Conservation (phyloP, 805 yeast species). For the Myxozyma sirexii region DNA sequence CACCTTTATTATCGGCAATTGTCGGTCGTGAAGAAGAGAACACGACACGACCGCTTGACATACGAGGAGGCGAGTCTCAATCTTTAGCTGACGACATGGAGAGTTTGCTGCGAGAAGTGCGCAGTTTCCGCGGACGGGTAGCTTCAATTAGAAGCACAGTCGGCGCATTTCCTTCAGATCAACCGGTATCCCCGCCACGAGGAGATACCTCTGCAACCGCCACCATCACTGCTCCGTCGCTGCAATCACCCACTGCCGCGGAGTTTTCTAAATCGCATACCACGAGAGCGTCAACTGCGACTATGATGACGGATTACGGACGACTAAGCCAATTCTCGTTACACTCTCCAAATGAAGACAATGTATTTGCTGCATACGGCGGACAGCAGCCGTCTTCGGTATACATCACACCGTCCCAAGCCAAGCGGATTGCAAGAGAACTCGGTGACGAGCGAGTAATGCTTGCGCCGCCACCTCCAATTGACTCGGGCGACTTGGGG, state of each 20-base stretch:
- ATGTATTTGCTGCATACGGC: slow-evolving; percentile 5
- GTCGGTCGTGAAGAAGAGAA: neutral
- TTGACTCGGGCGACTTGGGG: neutral
- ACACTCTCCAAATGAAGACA: slow-evolving; percentile 10
- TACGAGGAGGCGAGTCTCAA: neutral
- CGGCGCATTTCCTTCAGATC: neutral
- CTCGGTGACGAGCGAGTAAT: neutral
- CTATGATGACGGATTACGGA: slow-evolving; percentile 3
- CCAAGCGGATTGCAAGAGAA: slow-evolving; percentile 2
- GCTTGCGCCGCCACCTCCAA: slow-evolving; percentile 1
- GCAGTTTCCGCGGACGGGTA: slow-evolving; percentile 26
- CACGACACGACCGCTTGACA: neutral
- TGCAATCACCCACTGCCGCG: neutral
- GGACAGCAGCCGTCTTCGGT: slow-evolving; percentile 32
- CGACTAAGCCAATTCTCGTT: slow-evolving; percentile 16
- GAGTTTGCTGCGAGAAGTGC: slow-evolving; percentile 26
- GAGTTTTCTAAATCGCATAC: neutral
- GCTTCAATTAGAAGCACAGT: slow-evolving; percentile 14
- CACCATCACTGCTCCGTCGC: neutral
- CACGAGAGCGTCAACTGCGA: slow-evolving; percentile 2
- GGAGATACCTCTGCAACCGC: neutral
- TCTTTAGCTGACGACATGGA: slow-evolving; percentile 28
- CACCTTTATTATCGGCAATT: slow-evolving; percentile 10
- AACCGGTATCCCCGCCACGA: neutral
- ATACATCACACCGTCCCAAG: slow-evolving; percentile 16